Base-by-base conservation (phyloP, 441 rosid species). In the Pelargonium citronellum region DNA sequence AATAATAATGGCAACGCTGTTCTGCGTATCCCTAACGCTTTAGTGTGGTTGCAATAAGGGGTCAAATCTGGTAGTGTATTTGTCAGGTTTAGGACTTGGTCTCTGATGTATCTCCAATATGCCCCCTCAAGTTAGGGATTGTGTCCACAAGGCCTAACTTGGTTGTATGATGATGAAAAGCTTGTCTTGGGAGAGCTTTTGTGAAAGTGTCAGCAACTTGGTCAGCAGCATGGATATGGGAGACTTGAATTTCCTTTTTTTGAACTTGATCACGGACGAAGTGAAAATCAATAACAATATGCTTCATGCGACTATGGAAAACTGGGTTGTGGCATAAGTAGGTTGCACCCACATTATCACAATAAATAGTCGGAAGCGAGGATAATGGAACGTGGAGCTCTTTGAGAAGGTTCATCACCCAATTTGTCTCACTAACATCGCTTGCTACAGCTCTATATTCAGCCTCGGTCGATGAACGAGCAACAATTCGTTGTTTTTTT, bases 221-320 rank as follows among this genome's bases (percentile, higher is more conserved):
- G 44, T 67, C 51, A 9, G 4, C 30, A 1, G 27, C 5, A 1
- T 0, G 2, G 13, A 41, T 44, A 44, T 41, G 53, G 0, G 27
- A 19, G 1, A 44, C 53, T 16, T 8, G 27, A 4, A 67, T 12
- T 2, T 15, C 12, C 4, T 15, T 3, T 7, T 12, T 49, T 7
- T 3, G 16, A 8, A 67, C 37, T 10, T 27, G 55, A 15, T 67
- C 61, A 0, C 43, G 60, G 1, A 67, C 17, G 12, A 49, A 67
- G 22, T 67, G 70, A 20, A 16, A 67, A 13, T 67, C 70, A 9
- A 67, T 47, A 0, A 13, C 70, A 19, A 67, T 24, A 51, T 67
- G 70, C 37, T 67, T 47, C 41, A 51, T 67, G 3, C 41, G 39
- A 0, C 61, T 4, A 19, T 67, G 61, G 0, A 46, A 67, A 1